Base-by-base conservation (phyloP, 169 alveolate genomes). In the Babesia gibsoni region DNA sequence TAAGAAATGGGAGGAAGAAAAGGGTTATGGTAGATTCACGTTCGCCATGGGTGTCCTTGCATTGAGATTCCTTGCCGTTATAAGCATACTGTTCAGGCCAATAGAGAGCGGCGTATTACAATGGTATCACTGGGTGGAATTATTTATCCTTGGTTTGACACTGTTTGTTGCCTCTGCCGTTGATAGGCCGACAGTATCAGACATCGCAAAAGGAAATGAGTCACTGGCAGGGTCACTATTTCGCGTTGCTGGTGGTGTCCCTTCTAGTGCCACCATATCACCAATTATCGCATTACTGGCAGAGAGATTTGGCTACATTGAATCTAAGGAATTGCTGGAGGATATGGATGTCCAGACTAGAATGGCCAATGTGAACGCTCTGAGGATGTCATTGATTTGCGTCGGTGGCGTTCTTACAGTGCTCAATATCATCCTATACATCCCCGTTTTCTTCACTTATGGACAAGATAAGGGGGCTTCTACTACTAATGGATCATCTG, bases 141-240 rank as follows among this genome's bases (percentile, higher is more conserved):
- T 95, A 35, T 84, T 92, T 59, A 53, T 89, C 29, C 68, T 92
- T 42, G 97, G 97, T 29, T 61, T 93, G 50, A 77, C 93, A 18
- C 90, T 95, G 18, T 89, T 93, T 73, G 91, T 96, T 16, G 97
- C 95, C n/a, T 94, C 91, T 49, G 94, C 94, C 8, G 94, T 93
- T 36, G 94, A 90, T 56, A 65, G 96, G 58, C 95, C 97, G 7
- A 87, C 92, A 6, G 82, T 94, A 36, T 86, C 96, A 3, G 96
- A 94, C 37, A 92, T 94, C 43, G 95, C 91, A n/a, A 94, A 96
- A 32, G 88, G 90, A 66, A 90, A 91, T 74, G 90, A 92, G 53
- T 95, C 94, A n/a, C 90, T 96, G n/a, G 92, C 92, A 14, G 84
- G 84, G 37, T 87, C 95, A 1, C 69, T 90, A 30, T 82, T 88